A percentile compares a stretch with the other conserved stretches of the same genome.
Conservation (phyloP, 441 rosid species). For the Gossypium gossypioides region DNA sequence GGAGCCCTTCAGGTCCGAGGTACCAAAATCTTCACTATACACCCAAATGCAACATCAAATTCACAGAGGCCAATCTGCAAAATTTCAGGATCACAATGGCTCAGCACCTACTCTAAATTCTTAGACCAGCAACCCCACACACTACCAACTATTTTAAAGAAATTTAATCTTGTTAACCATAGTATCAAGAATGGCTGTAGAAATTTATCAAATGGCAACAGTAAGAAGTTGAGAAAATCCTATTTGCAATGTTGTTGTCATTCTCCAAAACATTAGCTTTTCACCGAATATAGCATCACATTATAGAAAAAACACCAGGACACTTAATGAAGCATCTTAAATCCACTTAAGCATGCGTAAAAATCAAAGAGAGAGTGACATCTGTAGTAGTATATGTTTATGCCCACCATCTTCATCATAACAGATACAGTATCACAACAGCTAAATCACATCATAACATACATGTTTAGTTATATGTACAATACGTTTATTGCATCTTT, state of each 20-base stretch:
- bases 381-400: neutral
- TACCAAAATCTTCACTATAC: constrained; percentile 21
- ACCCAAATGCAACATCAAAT: constrained; percentile 18
- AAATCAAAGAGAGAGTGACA: neutral
- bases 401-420: neutral
- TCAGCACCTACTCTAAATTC: constrained; percentile 26
- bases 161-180: neutral
- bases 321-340: neutral
- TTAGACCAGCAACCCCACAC: constrained; percentile 14
- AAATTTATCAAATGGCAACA: neutral
- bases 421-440: neutral
- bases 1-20: neutral
- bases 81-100: constrained; percentile 19
- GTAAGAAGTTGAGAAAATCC: neutral
- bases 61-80: constrained; percentile 11
- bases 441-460: neutral
- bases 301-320: neutral
- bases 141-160: neutral
- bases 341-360: neutral
- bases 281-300: neutral
- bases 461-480: neutral
- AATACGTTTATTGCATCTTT: neutral
- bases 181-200: neutral
- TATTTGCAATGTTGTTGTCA: neutral
- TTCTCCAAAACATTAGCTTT: neutral